phyloP scores from a whole-genome alignment of 1,284 basidiomycete genomes.

The Lentinus polychrous region DNA sequence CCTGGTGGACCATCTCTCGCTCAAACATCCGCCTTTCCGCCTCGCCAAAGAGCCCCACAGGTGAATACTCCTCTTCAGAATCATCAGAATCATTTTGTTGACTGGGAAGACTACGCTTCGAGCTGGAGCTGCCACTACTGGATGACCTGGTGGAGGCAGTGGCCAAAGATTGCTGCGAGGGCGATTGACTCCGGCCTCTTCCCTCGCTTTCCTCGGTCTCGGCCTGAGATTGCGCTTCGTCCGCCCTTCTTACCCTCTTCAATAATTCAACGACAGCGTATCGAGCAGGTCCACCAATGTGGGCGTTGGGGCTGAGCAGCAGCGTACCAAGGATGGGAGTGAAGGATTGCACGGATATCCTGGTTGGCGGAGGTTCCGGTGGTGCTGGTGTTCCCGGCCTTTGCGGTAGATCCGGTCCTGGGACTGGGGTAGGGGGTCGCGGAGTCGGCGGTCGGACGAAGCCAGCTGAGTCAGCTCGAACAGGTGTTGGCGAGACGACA shows the following conservation, averaged over 20 bases:
- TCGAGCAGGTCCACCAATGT: constrained; percentile 71
- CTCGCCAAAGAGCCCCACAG: constrained; percentile 43
- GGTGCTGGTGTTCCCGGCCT: constrained; percentile 9
- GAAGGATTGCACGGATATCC: constrained; percentile 79
- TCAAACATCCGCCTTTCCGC: constrained; percentile 62
- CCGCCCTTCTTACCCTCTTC: constrained; percentile 50
- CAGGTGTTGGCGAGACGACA: background rate
- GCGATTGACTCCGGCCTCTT: constrained; percentile 10
- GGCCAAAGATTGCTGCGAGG: background rate
- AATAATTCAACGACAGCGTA: constrained; percentile 77
- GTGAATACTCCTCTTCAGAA: constrained; percentile 22
- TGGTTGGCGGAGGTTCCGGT: constrained; percentile 23
- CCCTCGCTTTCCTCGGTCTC: constrained; percentile 7
- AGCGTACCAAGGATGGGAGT: constrained; percentile 89
- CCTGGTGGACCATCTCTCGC: constrained; percentile 74
- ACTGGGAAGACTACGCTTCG: background rate
- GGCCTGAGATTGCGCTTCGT: constrained; percentile 29
- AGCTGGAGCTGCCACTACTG: background rate
- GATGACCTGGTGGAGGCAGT: background rate
- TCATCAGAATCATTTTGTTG: constrained; percentile 22
- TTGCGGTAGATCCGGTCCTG: background rate
- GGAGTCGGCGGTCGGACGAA: constrained; percentile 17
- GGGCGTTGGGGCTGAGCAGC: constrained; percentile 73
- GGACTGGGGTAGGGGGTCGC: background rate
- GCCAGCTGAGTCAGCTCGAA: background rate